These are phyloP conservation scores for Stevia rebaudiana DNA, from an alignment of 140 eudicot genomes.

Conservation along the genomic window DNA sequence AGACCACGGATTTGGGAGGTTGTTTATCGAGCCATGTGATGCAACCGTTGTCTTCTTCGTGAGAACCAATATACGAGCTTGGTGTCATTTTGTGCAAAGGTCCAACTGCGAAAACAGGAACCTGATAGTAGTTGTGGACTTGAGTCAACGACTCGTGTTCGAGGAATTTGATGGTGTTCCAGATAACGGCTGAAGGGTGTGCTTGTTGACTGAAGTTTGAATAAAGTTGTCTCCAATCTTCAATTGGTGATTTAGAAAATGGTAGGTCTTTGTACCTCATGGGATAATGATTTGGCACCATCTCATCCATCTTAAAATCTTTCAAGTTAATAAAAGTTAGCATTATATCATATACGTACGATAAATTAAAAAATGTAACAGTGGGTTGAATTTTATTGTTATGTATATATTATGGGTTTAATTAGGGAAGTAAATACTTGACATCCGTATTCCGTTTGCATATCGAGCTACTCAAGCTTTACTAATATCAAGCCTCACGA, in stretches of 20 bases:
- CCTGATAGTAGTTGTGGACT: constrained; percentile 24
- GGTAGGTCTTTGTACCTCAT: constrained; percentile 47
- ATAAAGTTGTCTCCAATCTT: constrained; percentile 7
- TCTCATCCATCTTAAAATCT: constrained; percentile 37
- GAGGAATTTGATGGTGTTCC: constrained; percentile 32
- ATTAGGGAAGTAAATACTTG: too few relatives aligned
- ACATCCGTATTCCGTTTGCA: too few relatives aligned
- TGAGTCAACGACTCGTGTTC: constrained; percentile 24
- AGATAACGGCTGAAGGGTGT: constrained; percentile 28
- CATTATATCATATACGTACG: neutral
- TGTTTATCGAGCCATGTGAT: constrained; percentile 46
- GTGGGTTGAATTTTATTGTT: too few relatives aligned
- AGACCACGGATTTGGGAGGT: constrained; percentile 44
- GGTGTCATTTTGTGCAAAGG: constrained; percentile 39
- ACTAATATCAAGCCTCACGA: too few relatives aligned
- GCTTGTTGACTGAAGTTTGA: constrained; percentile 5
- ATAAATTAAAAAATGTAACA: too few relatives aligned
- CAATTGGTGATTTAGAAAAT: neutral
- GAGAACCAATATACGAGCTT: constrained; percentile 5
- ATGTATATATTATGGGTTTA: too few relatives aligned
- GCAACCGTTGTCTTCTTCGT: constrained; percentile 32
- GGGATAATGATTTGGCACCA: constrained; percentile 35
- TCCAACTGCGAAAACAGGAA: constrained; percentile 41
- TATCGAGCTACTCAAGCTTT: too few relatives aligned
- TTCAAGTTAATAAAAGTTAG: neutral